Evolutionary conservation across 2,329 filamentous ascomycete species (phyloP).

Genomic region (Botrytis tulipae): DNA sequence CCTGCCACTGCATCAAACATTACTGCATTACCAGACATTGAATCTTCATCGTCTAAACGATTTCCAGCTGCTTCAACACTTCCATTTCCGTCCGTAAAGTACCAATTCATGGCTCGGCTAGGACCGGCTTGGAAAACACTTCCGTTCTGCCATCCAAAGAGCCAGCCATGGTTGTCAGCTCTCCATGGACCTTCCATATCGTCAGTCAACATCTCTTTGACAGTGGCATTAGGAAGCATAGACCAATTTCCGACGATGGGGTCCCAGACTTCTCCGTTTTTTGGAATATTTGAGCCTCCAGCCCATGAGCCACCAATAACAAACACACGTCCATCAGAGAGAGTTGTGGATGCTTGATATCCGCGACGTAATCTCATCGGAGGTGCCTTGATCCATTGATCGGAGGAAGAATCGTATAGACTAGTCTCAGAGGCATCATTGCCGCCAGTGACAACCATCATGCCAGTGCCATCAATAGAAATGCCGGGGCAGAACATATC

Average conservation of each 20-base stretch:
- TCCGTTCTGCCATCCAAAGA: constrained; percentile 9
- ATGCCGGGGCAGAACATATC: constrained; percentile 14
- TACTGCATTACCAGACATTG: constrained; percentile 11
- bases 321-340: constrained; percentile 10
- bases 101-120: constrained; percentile 15
- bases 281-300: background rate
- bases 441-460: constrained; percentile 15
- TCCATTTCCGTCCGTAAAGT: constrained; percentile 1
- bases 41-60: constrained; percentile 1
- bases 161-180: constrained; percentile 12
- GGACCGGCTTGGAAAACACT: constrained; percentile 11
- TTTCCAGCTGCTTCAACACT: background rate
- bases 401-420: constrained; percentile 2
- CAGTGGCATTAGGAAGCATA: background rate
- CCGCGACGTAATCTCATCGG: constrained; percentile 4
- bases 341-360: constrained; percentile 12
- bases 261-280: constrained; percentile 11
- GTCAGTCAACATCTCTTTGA: constrained; percentile 1
- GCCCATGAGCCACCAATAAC: constrained; percentile 12
- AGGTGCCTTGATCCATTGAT: constrained; percentile 8
- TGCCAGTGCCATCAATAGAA: constrained; percentile 5
- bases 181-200: constrained; percentile 13
- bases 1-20: constrained; percentile 12
- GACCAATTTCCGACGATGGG: background rate
- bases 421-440: constrained; percentile 12